Conservation (phyloP, 2,329 filamentous ascomycete species). For the Hansfordia pulvinata region DNA sequence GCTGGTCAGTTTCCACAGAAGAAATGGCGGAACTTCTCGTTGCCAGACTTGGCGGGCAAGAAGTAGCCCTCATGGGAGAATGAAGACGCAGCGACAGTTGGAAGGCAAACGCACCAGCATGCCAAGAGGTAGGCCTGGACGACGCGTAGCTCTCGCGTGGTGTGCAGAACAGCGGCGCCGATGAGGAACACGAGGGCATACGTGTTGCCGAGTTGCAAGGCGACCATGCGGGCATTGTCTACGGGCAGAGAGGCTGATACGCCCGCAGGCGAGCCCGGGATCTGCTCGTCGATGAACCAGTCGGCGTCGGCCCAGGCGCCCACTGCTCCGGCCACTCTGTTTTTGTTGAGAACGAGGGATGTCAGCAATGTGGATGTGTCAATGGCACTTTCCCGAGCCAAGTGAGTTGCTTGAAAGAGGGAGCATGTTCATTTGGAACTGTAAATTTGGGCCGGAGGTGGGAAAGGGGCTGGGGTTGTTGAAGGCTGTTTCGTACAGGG, state of each 20-base stretch:
- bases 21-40: too few species aligned
- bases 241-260: not conserved
- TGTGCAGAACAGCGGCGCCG: constrained; percentile 48
- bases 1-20: too few species aligned
- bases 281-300: constrained; percentile 52
- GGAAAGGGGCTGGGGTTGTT: too few species aligned
- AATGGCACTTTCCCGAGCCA: constrained; percentile 1
- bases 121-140: constrained; percentile 54
- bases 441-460: not conserved
- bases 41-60: too few species aligned
- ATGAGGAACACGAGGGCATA: constrained; percentile 54
- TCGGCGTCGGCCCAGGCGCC: constrained; percentile 40
- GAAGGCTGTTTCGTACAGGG: constrained; percentile 47
- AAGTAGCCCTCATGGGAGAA: not conserved
- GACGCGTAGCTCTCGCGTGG: constrained; percentile 50
- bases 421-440: not conserved
- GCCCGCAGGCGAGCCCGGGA: constrained; percentile 22
- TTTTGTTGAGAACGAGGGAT: constrained; percentile 1
- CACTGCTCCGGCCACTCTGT: constrained; percentile 46
- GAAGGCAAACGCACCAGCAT: constrained; percentile 27
- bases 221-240: constrained; percentile 38
- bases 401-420: constrained; percentile 2
- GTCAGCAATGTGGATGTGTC: constrained; percentile 1
- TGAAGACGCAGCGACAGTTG: constrained; percentile 1
- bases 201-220: constrained; percentile 55